Base-by-base conservation (phyloP, 2,329 filamentous ascomycete genomes). In the Cercospora sp. region DNA sequence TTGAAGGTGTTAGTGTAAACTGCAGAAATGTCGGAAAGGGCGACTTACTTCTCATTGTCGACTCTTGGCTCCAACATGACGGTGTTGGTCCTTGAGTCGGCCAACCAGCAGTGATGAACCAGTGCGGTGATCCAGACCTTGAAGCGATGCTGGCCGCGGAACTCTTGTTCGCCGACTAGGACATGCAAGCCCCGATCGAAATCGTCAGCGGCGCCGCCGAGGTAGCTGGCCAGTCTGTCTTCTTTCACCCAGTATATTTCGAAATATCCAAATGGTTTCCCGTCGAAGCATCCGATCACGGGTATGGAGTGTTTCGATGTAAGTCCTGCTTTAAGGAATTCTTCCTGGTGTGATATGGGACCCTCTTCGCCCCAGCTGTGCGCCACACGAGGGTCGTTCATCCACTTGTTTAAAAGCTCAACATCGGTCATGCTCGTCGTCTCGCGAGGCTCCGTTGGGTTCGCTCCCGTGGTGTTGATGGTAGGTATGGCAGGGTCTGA, bases 221-320 rank as follows among this genome's bases (percentile, higher is more conserved):
- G 80, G 71, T 92, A 85, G 59, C 85, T 86, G 0, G 92, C 93
- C 0, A 99, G 79, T 0, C 84, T 82, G 76, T 98, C 95, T 78
- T 99, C 95, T 76, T 97, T 97, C 3, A 95, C 93, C 94, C 95
- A 99, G 81, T 99, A 99, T 36, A 99, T 86, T 82, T 99, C 95
- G 77, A 99, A 97, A 78, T 96, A 99, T 0, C 93, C 95, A 81
- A 98, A 99, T 0, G 94, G 94, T 68, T 94, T 90, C 10, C 93
- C 94, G 74, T 98, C 93, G 92, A 94, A 99, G 77, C 93, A 90
- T 0, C 92, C 95, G 69, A 98, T 94, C 0, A 90, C 93, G 0
- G 95, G 95, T 79, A 98, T 97, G 8, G 90, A 93, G 79, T 97
- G 91, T 18, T 85, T 84, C 20, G 85, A 89, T 12, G 84, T 84